phyloP scores from a whole-genome alignment of 2,329 filamentous ascomycete genomes.

The Alternaria arbusti region DNA sequence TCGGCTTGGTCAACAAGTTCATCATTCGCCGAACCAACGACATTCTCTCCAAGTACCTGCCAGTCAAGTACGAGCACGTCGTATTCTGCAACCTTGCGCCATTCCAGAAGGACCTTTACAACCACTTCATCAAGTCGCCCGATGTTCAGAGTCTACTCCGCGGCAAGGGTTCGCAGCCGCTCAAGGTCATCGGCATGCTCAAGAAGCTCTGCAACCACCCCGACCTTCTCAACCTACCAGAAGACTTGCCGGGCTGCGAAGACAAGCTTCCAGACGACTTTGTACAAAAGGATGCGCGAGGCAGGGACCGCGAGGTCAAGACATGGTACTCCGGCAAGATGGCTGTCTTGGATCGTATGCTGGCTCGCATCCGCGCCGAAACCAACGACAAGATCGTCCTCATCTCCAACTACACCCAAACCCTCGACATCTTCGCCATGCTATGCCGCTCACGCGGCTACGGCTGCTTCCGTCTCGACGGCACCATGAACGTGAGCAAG shows the following conservation, averaged over 20 bases:
- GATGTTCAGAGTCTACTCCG: conserved; percentile 90
- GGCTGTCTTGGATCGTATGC: conserved; percentile 97
- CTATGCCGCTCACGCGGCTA: conserved; percentile 86
- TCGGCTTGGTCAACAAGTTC: conserved; percentile 92
- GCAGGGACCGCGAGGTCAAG: conserved; percentile 89
- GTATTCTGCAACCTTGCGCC: conserved; percentile 95
- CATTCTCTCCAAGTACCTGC: conserved; percentile 95
- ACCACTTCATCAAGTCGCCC: conserved; percentile 94
- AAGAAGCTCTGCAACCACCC: conserved; percentile 99
- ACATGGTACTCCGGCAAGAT: conserved; percentile 98
- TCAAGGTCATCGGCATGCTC: conserved; percentile 94
- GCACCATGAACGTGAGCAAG: conserved; percentile 97
- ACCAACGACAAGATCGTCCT: conserved; percentile 99
- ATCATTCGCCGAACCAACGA: conserved; percentile 98
- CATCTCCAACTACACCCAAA: conserved; percentile 98
- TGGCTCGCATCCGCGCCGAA: conserved; percentile 90
- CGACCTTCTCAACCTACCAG: conserved; percentile 81
- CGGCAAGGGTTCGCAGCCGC: conserved; percentile 92
- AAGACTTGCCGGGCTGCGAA: conserved; percentile 88
- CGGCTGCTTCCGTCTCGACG: conserved; percentile 86
- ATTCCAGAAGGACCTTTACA: conserved; percentile 93
- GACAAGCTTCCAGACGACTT: conserved; percentile 83
- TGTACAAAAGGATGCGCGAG: conserved; percentile 83
- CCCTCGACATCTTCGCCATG: conserved; percentile 90
- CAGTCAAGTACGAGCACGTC: conserved; percentile 98